A percentile compares a stretch with the other conserved stretches of the same genome.
Conservation (phyloP, 2,329 filamentous ascomycete genomes). For the Bipolaris oryzae region DNA sequence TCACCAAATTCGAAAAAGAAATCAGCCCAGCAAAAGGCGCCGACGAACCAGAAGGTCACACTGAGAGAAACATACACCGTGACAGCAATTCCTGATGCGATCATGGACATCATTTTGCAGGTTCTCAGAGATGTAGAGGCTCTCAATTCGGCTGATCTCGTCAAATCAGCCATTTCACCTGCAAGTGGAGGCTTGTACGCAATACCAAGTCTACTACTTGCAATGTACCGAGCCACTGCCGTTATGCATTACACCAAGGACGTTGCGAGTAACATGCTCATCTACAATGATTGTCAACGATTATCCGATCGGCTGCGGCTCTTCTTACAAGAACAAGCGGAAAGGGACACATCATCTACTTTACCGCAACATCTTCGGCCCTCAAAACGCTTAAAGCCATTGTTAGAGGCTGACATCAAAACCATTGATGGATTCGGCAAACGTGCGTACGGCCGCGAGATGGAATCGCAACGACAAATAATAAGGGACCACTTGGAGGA, state of each 20-base stretch:
- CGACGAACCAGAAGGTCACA: constrained; percentile 67
- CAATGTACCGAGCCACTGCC: constrained; percentile 80
- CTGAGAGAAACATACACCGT: constrained; percentile 86
- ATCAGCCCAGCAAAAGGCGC: constrained; percentile 29
- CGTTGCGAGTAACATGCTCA: constrained; percentile 64
- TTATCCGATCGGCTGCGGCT: constrained; percentile 61
- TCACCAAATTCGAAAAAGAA: constrained; percentile 44
- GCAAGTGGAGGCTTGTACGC: constrained; percentile 73
- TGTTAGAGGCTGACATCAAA: constrained; percentile 61
- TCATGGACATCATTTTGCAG: constrained; percentile 70
- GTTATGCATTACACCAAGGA: constrained; percentile 73
- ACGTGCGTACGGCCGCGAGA: constrained; percentile 66
- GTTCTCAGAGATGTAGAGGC: constrained; percentile 55
- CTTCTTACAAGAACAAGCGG: constrained; percentile 54
- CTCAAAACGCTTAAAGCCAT: constrained; percentile 52
- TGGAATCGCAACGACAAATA: constrained; percentile 69
- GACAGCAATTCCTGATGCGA: constrained; percentile 81
- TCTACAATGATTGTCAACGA: constrained; percentile 68
- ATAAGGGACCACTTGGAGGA: constrained; percentile 67
- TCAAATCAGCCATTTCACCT: constrained; percentile 64
- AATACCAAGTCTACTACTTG: constrained; percentile 73
- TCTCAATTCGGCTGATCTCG: constrained; percentile 59
- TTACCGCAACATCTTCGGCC: constrained; percentile 41
- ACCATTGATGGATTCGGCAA: constrained; percentile 65
- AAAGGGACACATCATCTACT: constrained; percentile 38